Evolutionary conservation across 2,329 filamentous ascomycete genomes (phyloP), one percentile per base, ranked within the genome.

Genomic region (Coniochaeta ligniaria): DNA sequence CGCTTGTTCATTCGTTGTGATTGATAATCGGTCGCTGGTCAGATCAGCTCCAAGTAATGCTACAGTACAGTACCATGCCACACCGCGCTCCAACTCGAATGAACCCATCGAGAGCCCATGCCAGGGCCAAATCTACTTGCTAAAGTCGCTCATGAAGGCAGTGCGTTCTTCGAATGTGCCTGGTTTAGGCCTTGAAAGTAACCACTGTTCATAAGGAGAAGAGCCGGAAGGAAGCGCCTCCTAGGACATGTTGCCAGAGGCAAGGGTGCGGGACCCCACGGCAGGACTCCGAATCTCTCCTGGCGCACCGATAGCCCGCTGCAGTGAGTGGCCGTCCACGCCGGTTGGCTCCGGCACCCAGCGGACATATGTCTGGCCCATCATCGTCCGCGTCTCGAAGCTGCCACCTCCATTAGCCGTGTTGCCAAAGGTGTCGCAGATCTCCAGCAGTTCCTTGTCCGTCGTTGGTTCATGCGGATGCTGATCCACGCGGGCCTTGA

Each of bases 391-490:
- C 64, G 90, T 81, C 36, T 90, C 86, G 69, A 99, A 96, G 28
- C 83, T 88, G n/a, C 95, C 95, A 52, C 94, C 94, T 54, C 95
- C 95, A 68, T 98, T 98, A 62, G 88, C 85, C 2, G 78, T 72
- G 68, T 89, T 96, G 61, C 95, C 95, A 71, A 96, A 91, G 0
- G 94, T 96, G 68, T 98, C 94, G 72, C 91, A 95, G 61, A 96
- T 88, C 61, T 90, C 86, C 43, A 94, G 80, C 67, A 98, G 81
- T 68, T 97, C 93, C 28, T 81, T 69, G 78, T 85, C 73, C 65
- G 79, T 72, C 78, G 85, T 67, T 3, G 63, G 41, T 11, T 55
- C 47, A 3, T 24, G 16, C 80, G 26, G 54, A 14, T 87, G 16
- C 80, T 38, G 54, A 14, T 87, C 85, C 33, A 90, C 80, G 60